These are phyloP conservation scores for Arthonia radiata DNA, from an alignment of 495 filamentous ascomycete genomes.

Conservation along the genomic window DNA sequence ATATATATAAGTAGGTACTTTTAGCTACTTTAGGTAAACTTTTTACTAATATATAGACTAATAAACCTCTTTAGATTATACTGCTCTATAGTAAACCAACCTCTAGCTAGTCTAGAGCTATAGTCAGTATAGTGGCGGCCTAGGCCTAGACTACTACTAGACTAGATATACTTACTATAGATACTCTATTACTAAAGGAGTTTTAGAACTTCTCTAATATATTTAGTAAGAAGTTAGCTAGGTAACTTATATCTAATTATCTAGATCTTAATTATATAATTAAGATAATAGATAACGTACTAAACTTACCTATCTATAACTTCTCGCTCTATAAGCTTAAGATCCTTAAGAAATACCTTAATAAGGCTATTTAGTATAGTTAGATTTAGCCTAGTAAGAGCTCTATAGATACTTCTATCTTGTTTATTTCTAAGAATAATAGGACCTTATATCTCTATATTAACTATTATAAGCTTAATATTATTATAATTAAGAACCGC, in stretches of 20 bases:
- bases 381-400: background rate
- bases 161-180: background rate
- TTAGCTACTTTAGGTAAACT: too few relatives aligned
- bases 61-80: too few relatives aligned
- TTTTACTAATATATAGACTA: too few relatives aligned
- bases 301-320: background rate
- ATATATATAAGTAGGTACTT: too few relatives aligned
- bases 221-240: background rate
- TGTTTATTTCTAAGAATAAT: constrained; percentile 1
- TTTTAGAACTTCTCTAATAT: background rate
- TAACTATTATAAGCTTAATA: background rate
- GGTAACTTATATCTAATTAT: background rate
- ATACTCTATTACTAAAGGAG: background rate
- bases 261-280: background rate
- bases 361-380: background rate
- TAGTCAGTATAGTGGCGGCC: too few relatives aligned
- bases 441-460: background rate
- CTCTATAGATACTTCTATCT: background rate
- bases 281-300: background rate
- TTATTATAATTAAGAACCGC: background rate
- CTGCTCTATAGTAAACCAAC: too few relatives aligned
- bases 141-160: background rate
- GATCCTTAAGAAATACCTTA: background rate
- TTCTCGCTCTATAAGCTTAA: background rate
- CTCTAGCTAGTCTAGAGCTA: too few relatives aligned